Conservation (phyloP, 176 grass and related monocot species). For the Triticum aestivum region IWGSC_CS_RefSeq_v2.1 NC_057806.1:637735741-637736240, state of each 20-base stretch:
- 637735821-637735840: conserved; percentile 10
- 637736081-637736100: conserved; percentile 83
- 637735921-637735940: conserved; percentile 77
- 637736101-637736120: not conserved
- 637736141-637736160: conserved; percentile 20
- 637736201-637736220: conserved; percentile 78
- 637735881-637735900: conserved; percentile 80
- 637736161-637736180: conserved; percentile 73
- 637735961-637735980: conserved; percentile 88
- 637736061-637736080: conserved; percentile 88
- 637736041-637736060: conserved; percentile 73
- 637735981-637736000: conserved; percentile 77
- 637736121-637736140: not conserved
- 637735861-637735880: conserved; percentile 48
- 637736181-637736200: conserved; percentile 92
- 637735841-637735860: conserved; percentile 4
- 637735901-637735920: conserved; percentile 92
- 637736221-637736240: conserved; percentile 67
- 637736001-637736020: conserved; percentile 74
- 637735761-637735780: conserved; percentile 73
- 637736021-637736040: conserved; percentile 82
- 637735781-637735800: conserved; percentile 85
- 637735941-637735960: conserved; percentile 84
- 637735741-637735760: conserved; percentile 86
- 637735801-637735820: not conserved